Percentiles rank a stretch among this genome's conserved stretches.
Conservation (phyloP, 805 yeast genomes). For the Yamadazyma laniorum region DNA sequence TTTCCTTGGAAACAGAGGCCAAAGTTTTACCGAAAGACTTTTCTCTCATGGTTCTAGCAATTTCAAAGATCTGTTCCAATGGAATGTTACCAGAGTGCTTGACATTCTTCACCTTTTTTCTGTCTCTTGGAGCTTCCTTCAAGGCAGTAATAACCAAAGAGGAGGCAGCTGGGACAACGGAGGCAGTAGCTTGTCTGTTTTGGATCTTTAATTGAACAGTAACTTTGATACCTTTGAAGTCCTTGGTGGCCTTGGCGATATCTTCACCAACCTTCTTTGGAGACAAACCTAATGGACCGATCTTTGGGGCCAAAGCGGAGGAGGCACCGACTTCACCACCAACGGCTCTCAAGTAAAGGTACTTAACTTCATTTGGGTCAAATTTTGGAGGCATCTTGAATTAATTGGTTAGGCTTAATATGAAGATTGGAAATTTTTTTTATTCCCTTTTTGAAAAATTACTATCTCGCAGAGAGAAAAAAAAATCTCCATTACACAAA, state of each 20-base stretch:
- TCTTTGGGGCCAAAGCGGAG: constrained; percentile 99
- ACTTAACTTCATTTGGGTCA: constrained; percentile 98
- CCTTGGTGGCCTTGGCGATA: constrained; percentile 99
- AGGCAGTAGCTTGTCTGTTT: constrained; percentile 99
- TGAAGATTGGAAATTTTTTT: constrained; percentile 15
- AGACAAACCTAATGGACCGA: constrained; percentile 99
- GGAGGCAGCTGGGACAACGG: constrained; percentile 99
- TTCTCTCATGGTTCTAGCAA: constrained; percentile 96
- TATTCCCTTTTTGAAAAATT: constrained; percentile 7
- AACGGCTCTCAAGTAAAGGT: constrained; percentile 98
- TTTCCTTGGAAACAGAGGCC: constrained; percentile 97
- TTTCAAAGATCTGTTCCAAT: constrained; percentile 91
- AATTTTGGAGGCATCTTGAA: constrained; percentile 90
- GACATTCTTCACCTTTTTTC: constrained; percentile 99
- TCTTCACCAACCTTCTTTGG: constrained; percentile 99
- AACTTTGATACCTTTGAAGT: constrained; percentile 98
- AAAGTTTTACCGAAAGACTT: constrained; percentile 97
- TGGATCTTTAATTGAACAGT: constrained; percentile 98
- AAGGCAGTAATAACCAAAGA: constrained; percentile 98
- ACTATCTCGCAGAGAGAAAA: constrained; percentile 5
- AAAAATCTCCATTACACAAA: constrained; percentile 11
- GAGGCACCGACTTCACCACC: constrained; percentile 99
- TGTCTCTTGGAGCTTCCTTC: constrained; percentile 99
- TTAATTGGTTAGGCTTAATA: constrained; percentile 11
- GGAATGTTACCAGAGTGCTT: constrained; percentile 99